Evolutionary conservation across 768 basidiomycete genomes (phyloP), one percentile per base, ranked within the genome.

Genomic region (Mycena indigotica): DNA sequence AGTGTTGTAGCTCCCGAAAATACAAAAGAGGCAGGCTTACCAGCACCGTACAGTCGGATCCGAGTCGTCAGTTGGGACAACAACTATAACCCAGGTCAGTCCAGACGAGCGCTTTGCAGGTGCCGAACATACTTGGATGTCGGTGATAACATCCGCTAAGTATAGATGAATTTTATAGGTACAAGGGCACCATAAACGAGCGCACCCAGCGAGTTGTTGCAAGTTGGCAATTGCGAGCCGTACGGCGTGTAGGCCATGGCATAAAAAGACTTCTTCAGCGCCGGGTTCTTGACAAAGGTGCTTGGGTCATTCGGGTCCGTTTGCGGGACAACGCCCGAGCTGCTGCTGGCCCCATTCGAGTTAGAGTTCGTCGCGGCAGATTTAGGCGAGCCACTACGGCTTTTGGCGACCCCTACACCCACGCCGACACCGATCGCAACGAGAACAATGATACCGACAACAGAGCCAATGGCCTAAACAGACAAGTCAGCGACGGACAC

Each of bases 171-270:
- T 29, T 35, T 38, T 13, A 13, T 24, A 19, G 24, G 25, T 21
- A 39, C 13, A 58, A n/a, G 1, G 17, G 15, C 25, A 58, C 25
- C 5, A 19, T 46, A 26, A 5, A 21, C 35, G 24, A 17, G 10
- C 32, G 12, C 12, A 74, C 77, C 35, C 35, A 79, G 67, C 17
- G 69, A 70, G 53, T 80, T 87, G 13, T 84, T 86, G 64, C 91
- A 94, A 35, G 80, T 67, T 0, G 92, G 92, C 23, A 87, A 70
- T 64, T 87, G 84, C 6, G 87, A 84, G 32, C 86, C 86, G 16
- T 75, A 73, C 10, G 94, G 93, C 0, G 92, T 93, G 71, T 96
- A 97, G 0, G 95, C 94, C 19, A 96, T 64, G 8, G 90, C 94
- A 68, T 87, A 97, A 73, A 97, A 91, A 1, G 85, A 79, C 63